Evolutionary conservation across 2,329 filamentous ascomycete genomes (phyloP).

Genomic region (Phialophora macrospora): DNA sequence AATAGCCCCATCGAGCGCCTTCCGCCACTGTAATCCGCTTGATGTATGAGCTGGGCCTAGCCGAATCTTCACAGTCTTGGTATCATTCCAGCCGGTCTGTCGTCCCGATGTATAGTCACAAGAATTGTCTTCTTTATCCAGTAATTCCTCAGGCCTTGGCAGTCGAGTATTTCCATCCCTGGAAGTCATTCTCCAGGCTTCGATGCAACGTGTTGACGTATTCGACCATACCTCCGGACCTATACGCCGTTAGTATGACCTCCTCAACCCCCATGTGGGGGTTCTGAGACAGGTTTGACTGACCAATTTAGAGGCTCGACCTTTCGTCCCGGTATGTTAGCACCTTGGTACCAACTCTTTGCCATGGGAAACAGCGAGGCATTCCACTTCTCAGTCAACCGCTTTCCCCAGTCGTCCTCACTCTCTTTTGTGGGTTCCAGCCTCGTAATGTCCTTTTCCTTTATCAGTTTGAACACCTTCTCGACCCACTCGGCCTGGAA

Average conservation of each 20-base stretch:
- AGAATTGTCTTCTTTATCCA: not conserved
- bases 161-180: conserved; percentile 32
- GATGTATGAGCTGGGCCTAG: not conserved
- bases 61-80: not conserved
- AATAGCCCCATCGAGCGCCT: too few relatives aligned
- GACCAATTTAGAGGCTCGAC: conserved; percentile 58
- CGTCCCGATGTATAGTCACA: not conserved
- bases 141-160: conserved; percentile 7
- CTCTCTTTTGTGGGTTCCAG: conserved; percentile 57
- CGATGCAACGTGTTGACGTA: conserved; percentile 30
- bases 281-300: conserved; percentile 5
- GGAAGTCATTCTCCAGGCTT: conserved; percentile 33
- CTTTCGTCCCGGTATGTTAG: conserved; percentile 59
- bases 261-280: too few relatives aligned
- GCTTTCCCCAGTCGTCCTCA: conserved; percentile 56
- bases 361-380: conserved; percentile 56
- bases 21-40: not conserved
- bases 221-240: conserved; percentile 36
- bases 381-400: conserved; percentile 50
- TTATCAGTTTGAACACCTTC: conserved; percentile 57
- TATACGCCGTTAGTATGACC: conserved; percentile 17
- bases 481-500: conserved; percentile 61
- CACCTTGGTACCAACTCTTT: conserved; percentile 62
- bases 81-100: not conserved
- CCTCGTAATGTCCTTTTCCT: conserved; percentile 53